A percentile compares a stretch with the other conserved stretches of the same genome.
Conservation (phyloP, 1,284 basidiomycete species). For the Cryptococcus jaspeensis region DNA sequence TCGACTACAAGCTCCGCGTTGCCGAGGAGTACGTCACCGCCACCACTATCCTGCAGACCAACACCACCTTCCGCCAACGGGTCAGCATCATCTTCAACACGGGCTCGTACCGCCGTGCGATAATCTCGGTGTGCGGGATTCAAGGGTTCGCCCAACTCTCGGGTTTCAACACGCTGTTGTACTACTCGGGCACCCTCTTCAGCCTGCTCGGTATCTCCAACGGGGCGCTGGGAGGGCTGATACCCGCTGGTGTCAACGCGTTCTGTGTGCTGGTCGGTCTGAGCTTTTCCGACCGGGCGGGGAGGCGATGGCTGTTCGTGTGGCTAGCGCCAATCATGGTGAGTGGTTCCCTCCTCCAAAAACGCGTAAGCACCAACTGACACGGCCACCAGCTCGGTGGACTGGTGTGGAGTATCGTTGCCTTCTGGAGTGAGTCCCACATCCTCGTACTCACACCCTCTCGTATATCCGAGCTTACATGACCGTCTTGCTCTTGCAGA, state of each 20-base stretch:
- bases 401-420: conserved; percentile 31
- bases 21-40: conserved; percentile 31
- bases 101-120: conserved; percentile 24
- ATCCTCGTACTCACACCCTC: background rate
- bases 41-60: conserved; percentile 16
- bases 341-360: background rate
- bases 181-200: conserved; percentile 44
- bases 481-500: background rate
- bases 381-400: conserved; percentile 16
- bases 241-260: conserved; percentile 39
- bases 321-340: conserved; percentile 29
- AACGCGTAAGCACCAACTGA: background rate
- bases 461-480: background rate
- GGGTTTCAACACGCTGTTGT: conserved; percentile 45
- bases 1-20: conserved; percentile 41
- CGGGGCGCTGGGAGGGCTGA: conserved; percentile 34
- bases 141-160: conserved; percentile 33
- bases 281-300: conserved; percentile 40
- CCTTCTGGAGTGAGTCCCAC: conserved; percentile 34
- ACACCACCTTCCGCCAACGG: conserved; percentile 13
- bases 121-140: conserved; percentile 21
- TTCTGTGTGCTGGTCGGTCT: conserved; percentile 37
- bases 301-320: conserved; percentile 36
- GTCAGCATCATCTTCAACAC: conserved; percentile 19
- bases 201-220: conserved; percentile 42